These are phyloP conservation scores for Fusarium sacchari DNA, from an alignment of 2,329 filamentous ascomycete species.

Conservation along the genomic window DNA sequence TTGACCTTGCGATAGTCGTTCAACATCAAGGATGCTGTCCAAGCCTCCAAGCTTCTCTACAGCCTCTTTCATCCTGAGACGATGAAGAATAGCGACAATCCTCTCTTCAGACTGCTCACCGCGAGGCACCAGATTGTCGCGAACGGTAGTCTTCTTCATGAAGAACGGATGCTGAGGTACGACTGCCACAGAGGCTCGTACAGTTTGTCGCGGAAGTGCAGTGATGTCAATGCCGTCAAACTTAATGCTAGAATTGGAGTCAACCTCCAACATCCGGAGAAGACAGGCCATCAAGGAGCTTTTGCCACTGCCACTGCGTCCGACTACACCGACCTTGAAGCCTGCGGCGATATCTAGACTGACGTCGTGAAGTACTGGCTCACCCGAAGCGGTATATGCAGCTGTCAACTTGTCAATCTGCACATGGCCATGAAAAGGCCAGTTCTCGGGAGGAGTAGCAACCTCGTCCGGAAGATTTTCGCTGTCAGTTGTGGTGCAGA, in stretches of 20 bases:
- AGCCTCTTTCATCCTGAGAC: neutral
- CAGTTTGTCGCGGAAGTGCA: conserved; percentile 30
- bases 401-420: conserved; percentile 44
- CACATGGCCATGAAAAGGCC: conserved; percentile 30
- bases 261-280: conserved; percentile 59
- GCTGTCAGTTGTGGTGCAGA: conserved; percentile 7
- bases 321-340: conserved; percentile 55
- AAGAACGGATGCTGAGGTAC: conserved; percentile 64
- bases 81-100: conserved; percentile 52
- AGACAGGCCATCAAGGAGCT: conserved; percentile 54
- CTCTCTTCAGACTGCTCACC: conserved; percentile 9
- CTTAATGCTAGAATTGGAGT: conserved; percentile 50
- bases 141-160: conserved; percentile 56
- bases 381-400: conserved; percentile 39
- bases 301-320: conserved; percentile 54
- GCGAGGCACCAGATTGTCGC: conserved; percentile 60
- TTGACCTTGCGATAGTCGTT: conserved; percentile 54
- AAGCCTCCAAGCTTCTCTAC: conserved; percentile 51
- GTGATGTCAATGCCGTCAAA: conserved; percentile 56
- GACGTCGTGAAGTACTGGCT: conserved; percentile 45
- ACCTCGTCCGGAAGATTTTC: neutral
- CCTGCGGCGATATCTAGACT: conserved; percentile 46
- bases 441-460: neutral
- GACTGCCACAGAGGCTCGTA: conserved; percentile 50
- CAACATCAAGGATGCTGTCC: conserved; percentile 45